Conservation (phyloP, 352 stramenopile species). For the Globisporangium cederbergense region DNA sequence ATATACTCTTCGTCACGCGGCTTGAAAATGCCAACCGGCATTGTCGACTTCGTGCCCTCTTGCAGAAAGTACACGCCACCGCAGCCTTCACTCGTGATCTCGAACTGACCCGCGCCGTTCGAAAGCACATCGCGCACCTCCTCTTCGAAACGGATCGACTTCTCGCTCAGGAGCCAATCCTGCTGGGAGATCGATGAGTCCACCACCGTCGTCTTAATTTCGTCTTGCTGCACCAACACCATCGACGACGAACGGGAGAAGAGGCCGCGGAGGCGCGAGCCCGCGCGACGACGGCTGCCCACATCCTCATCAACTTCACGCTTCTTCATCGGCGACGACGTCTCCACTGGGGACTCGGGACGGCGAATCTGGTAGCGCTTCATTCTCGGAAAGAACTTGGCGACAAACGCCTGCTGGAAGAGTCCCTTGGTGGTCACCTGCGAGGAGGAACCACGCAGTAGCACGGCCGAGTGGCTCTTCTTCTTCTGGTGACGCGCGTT, state of each 20-base stretch:
- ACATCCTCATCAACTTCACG: neutral
- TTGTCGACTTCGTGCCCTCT: conserved; percentile 21
- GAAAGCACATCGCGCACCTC: conserved; percentile 35
- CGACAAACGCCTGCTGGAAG: conserved; percentile 15
- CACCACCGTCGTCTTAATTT: neutral
- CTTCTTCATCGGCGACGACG: neutral
- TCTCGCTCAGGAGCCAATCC: conserved; percentile 48
- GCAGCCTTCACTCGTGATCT: conserved; percentile 77
- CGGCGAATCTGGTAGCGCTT: conserved; percentile 12
- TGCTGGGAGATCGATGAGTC: conserved; percentile 9
- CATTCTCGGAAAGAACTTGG: conserved; percentile 12
- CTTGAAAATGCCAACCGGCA: conserved; percentile 93
- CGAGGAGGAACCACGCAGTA: neutral
- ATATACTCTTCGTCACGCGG: conserved; percentile 99
- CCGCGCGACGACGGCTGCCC: neutral
- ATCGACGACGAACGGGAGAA: conserved; percentile 5
- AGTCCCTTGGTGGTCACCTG: conserved; percentile 10
- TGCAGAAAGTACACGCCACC: conserved; percentile 69
- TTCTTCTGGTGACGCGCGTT: neutral
- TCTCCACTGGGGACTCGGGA: neutral
- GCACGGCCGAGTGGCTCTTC: conserved; percentile 3
- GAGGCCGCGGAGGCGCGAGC: conserved; percentile 12
- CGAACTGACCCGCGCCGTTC: conserved; percentile 35
- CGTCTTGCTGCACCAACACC: neutral
- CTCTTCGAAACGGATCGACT: conserved; percentile 37